Evolutionary conservation across 1,139 yeast genomes (phyloP), one percentile per base, ranked within the genome.

Genomic region (Saccharomyces uvarum): DNA sequence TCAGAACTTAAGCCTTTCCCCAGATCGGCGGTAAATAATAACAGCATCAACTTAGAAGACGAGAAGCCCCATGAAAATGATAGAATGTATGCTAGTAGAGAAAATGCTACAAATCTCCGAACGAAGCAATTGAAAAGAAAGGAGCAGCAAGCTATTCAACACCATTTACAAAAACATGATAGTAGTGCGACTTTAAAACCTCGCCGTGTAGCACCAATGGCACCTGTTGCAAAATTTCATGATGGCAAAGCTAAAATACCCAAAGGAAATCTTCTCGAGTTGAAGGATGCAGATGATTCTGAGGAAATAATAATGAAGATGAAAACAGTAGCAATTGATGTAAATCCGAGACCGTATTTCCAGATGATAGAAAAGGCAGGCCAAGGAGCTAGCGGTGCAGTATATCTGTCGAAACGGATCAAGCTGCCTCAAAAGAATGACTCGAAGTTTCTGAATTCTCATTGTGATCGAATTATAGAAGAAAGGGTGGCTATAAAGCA

Each of bases 371-470:
- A 87, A 70, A 88, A 89, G 67, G 96, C 96, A 1, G 98, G 98
- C n/a, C 97, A 91, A 73, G 98, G 98, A 62, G 98, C 98, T 0
- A 83, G 91, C 56, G 98, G 98, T n/a, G 86, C 90, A 1, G 98
- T 91, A 26, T 91, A 87, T 66, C 79, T 90, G 55, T 97, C 97
- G 0, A 81, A 82, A 62, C 81, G 87, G 29, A 72, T 83, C 58
- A 74, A 77, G 56, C 56, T 61, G 51, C 69, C 59, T 41, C 63
- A 16, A 19, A 53, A 70, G 51, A 38, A 56, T 57, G 38, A 54
- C 56, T 29, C 54, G 64, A 27, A 56, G 70, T 51, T 59, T 56
- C 42, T 19, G n/a, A 38, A 54, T 53, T 31, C 54, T 56, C 28
- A 53, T 57, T 46, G 54, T 55, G 48, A 60, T 58, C 26, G 60